Base-by-base conservation (phyloP, 352 stramenopile species). In the Pythium vanterpoolii region DNA sequence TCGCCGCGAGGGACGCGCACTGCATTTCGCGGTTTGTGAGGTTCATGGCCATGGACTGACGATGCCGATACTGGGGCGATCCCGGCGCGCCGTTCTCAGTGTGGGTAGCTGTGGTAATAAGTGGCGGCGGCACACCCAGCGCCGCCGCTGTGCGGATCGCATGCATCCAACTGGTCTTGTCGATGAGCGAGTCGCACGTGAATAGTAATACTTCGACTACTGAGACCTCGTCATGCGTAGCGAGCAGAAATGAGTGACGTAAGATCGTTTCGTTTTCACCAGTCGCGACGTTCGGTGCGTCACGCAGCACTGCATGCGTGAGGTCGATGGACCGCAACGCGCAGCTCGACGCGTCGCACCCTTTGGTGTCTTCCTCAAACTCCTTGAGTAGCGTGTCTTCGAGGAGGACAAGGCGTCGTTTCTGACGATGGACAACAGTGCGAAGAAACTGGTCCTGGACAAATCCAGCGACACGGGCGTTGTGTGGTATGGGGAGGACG, bases 101-200 rank as follows among this genome's bases (percentile, higher is more conserved):
- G 2, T 63, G 55, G 18, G 62, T 42, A 16, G 61, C 49, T 11
- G 61, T 24, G 11, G 24, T 47, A 8, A 63, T 23, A 14, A 60
- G 28, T n/a, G 49, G 8, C n/a, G 44, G 49, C 11, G 62, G 30
- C 18, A 24, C 10, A n/a, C 43, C 59, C 38, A 59, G 52, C 7
- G 9, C 18, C n/a, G 16, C 59, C 58, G 31, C 70, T 67, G 21
- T 46, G 1, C 11, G 59, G 23, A 88, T 58, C 9, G 70, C 72
- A 0, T 38, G 24, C 69, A 83, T 75, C 79, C 79, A 87, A n/a
- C 66, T 68, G 26, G 69, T 68, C 50, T 81, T 84, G 21, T 86
- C 72, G 40, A 70, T 68, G 2, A 40, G 19, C 19, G 66, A 82
- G 19, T 71, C 48, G n/a, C 74, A 68, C 10, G 76, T 85, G 21